Evolutionary conservation across 805 yeast species (phyloP), one percentile per base, ranked within the genome.

Genomic region (Suhomyces xylopsoci): DNA sequence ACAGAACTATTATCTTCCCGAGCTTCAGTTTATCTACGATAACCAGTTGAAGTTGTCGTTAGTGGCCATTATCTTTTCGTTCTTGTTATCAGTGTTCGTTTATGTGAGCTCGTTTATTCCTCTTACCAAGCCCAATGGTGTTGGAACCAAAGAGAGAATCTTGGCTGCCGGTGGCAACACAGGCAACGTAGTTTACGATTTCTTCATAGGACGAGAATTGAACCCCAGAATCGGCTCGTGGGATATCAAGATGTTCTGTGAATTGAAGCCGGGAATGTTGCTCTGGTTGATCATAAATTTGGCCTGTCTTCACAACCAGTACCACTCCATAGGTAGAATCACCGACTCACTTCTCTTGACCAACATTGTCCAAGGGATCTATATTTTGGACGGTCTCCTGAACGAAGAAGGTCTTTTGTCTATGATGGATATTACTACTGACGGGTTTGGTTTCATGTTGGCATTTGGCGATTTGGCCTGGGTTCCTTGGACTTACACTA

Each of bases 401-500:
- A 90, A 91, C 67, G 98, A 94, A 68, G 89, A 84, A 63, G 97
- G 97, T 5, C 81, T 85, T 10, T 74, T 94, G 54, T 84, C 94
- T 6, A 94, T 94, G 97, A 93, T 94, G 81, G 99, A 94, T 68
- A 84, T 92, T 48, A 88, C 96, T 6, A 89, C 97, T 9, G 99
- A 94, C 71, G 99, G 99, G 0, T 90, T 94, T 67, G 99, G 99
- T 1, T 92, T 86, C 71, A 94, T 94, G 99, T 77, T 94, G 50
- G 84, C 91, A 3, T 92, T 93, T 73, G 99, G 99, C 26, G 99
- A 94, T 66, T 78, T 94, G 62, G 84, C 94, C 2, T 80, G 94
- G 76, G 90, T 94, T 20, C 99, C 99, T 30, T 93, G 93, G 77
- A 81, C 96, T 1, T 94, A 94, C 68, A 80, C 91, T 8, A 67